Evolutionary conservation across 805 yeast genomes (phyloP), one percentile per base, ranked within the genome.

Genomic region (Kodamaea fukazawae): DNA sequence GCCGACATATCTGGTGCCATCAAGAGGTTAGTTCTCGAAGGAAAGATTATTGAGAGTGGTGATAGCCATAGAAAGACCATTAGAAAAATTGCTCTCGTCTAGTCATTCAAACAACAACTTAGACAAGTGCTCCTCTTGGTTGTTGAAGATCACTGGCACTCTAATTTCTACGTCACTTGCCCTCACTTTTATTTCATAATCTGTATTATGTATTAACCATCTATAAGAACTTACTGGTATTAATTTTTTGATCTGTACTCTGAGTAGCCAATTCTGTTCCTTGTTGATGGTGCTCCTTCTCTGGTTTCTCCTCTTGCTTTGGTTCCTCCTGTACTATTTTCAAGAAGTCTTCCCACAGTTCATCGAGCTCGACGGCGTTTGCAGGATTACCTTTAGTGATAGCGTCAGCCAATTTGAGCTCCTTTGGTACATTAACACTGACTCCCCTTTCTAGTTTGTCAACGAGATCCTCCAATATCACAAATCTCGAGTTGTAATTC

Each of bases 1-100:
- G 52, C 69, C 35, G 96, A 86, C 42, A 69, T 88, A 41, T 71
- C 79, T 31, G 90, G 83, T 32, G 81, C 79, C 2, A 58, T 88
- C 44, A 71, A 81, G 43, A 68, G 86, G 43, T 68, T 88, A 48
- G 84, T 75, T 43, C 81, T 78, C 41, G 96, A 87, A 54, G 86
- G 83, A 41, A 77, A 76, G 54, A 61, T 88, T 3, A 39, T 75
- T 7, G 79, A 85, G 30, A 66, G 77, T 27, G 96, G 95, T 12
- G 88, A 83, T 43, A 83, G 86, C 38, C 77, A 75, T 43, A 72
- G 86, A 53, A 74, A 90, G 58, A 74, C 79, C 15, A 73, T 86
- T 40, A 47, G 55, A 38, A 55, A 51, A 49, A 50, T 56, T 17
- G 53, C 58, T 11, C 38, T 49, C 27, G 32, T 44, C 13, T 44